Base-by-base conservation (phyloP, 768 basidiomycete species). In the Leccinum boreale region DNA sequence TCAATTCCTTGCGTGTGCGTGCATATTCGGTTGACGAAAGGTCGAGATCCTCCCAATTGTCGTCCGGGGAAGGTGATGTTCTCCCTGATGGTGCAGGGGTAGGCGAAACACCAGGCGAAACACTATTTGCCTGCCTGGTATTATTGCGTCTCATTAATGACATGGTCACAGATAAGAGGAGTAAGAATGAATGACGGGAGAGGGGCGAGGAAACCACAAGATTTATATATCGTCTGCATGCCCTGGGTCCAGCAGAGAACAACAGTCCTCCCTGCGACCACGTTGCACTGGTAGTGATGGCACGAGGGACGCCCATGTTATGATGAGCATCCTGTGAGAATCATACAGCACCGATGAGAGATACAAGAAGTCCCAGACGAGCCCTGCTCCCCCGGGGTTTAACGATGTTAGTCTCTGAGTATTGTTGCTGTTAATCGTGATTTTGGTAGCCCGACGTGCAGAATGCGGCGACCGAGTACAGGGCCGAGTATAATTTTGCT, bases 1-100 rank as follows among this genome's bases (percentile, higher is more conserved):
- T 75, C 14, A 81, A 53, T 55, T 76, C 74, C 44, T 65, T 71
- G 42, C 79, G 74, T 35, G 57, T 73, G 9, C 68, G 69, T 0
- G 78, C 78, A 68, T 81, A 81, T 31, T 75, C 74, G 6, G 60
- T 70, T 1, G 70, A 67, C 7, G 74, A 61, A 53, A 77, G 59
- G 50, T 65, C 63, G 8, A 61, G 15, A 0, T 64, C 10, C 4
- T 57, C 65, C 59, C 44, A 60, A 23, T 3, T 24, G 4, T 59
- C 68, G 0, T 63, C 68, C 19, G 59, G 47, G 28, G 61, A 42
- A 17, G 68, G 57, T 0, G 23, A 23, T 28, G 15, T 60, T 2
- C 24, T 24, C 4, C 42, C 50, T 15, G 56, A 44, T n/a, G 42
- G 9, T 12, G 12, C 2, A 48, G 67, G 51, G 17, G 7, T 6